Conservation (phyloP, 2,329 filamentous ascomycete genomes). For the Teratosphaeria zuluensis region DNA sequence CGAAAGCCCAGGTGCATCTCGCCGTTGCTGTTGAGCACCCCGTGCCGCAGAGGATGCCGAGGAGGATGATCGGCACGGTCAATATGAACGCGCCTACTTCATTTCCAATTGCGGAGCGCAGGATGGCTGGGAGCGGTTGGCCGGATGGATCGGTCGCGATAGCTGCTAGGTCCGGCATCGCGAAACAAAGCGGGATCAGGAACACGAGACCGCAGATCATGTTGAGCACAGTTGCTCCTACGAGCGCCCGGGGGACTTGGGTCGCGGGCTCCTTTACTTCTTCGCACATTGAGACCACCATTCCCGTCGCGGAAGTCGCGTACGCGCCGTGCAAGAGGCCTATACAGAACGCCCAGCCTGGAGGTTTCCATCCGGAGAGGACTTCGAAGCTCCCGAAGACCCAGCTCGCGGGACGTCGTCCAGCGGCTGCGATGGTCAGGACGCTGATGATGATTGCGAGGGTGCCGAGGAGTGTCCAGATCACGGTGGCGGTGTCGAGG, state of each 20-base stretch:
- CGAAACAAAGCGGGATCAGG: slow-evolving; percentile 59
- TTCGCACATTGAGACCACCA: slow-evolving; percentile 73
- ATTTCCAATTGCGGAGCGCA: slow-evolving; percentile 53
- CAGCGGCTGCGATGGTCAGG: slow-evolving; percentile 58
- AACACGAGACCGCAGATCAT: slow-evolving; percentile 57
- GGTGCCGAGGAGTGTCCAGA: slow-evolving; percentile 52
- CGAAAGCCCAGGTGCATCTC: slow-evolving; percentile 40
- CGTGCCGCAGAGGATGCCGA: slow-evolving; percentile 57
- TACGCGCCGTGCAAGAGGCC: slow-evolving; percentile 64
- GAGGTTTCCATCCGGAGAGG: slow-evolving; percentile 55
- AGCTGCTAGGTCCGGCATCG: slow-evolving; percentile 52
- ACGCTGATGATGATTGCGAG: slow-evolving; percentile 54
- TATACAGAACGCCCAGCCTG: slow-evolving; percentile 63
- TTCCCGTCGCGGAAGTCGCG: slow-evolving; percentile 65
- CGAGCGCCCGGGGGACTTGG: slow-evolving; percentile 62
- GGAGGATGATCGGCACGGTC: slow-evolving; percentile 54
- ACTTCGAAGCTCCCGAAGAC: slow-evolving; percentile 62
- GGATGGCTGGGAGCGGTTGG: slow-evolving; percentile 57
- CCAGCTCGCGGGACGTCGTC: slow-evolving; percentile 51
- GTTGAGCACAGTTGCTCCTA: slow-evolving; percentile 51
- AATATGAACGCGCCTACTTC: slow-evolving; percentile 49
- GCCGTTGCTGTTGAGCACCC: slow-evolving; percentile 61
- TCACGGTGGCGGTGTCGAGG: slow-evolving; percentile 58
- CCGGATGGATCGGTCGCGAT: slow-evolving; percentile 42
- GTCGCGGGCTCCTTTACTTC: slow-evolving; percentile 56